These are phyloP conservation scores for Tetrahymena malaccensis DNA, from an alignment of 73 alveolate genomes.

Conservation along the genomic window DNA sequence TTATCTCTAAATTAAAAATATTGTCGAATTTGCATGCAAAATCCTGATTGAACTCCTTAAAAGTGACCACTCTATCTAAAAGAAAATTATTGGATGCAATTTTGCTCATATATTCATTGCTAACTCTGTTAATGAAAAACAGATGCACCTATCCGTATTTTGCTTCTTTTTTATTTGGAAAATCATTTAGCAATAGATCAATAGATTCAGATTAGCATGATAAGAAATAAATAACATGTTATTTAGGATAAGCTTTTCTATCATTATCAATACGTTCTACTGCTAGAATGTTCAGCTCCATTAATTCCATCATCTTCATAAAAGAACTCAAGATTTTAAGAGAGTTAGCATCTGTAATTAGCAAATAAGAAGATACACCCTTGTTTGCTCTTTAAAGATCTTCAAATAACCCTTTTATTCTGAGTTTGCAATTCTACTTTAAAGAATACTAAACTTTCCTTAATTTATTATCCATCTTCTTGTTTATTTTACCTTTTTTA, in stretches of 20 bases:
- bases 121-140: constrained; percentile 19
- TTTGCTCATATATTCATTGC: constrained; percentile 14
- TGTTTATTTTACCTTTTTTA: background rate
- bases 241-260: constrained; percentile 32
- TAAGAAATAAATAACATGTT: constrained; percentile 30
- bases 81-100: constrained; percentile 12
- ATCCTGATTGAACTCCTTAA: constrained; percentile 20
- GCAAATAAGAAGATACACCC: background rate
- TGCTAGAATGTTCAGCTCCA: constrained; percentile 36
- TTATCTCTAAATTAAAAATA: constrained; percentile 20
- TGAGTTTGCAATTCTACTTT: background rate
- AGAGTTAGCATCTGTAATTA: constrained; percentile 19
- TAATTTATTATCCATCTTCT: background rate
- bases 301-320: constrained; percentile 38
- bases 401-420: background rate
- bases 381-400: background rate
- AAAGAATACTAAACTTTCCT: background rate
- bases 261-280: constrained; percentile 16
- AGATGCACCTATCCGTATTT: constrained; percentile 31
- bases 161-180: constrained; percentile 15
- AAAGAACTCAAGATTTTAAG: constrained; percentile 21
- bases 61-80: constrained; percentile 7
- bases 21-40: constrained; percentile 17
- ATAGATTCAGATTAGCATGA: constrained; percentile 9
- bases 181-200: constrained; percentile 6